Evolutionary conservation across 75 land plant species (phyloP), one percentile per base, ranked within the genome.

Genomic region (Pinus albicaulis): DNA sequence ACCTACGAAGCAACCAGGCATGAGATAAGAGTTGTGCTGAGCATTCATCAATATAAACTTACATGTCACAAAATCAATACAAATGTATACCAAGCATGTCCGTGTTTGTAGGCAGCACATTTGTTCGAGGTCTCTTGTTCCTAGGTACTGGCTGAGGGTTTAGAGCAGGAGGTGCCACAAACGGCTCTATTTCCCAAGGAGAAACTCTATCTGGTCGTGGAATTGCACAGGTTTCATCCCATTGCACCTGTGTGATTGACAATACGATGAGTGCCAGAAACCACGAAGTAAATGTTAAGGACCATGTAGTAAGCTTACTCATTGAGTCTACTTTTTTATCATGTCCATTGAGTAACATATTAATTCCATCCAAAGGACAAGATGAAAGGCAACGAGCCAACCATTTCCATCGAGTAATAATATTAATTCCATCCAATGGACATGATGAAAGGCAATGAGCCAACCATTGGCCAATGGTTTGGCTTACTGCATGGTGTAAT

Each of bases 131-230:
- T 36, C 90, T 76, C 74, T 91, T 91, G 73, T 58, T 86, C 61
- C 83, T 84, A 20, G 38, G 12, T 6, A 31, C 34, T 25, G 57
- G 38, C 36, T 87, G 84, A 19, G 76, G 84, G 48, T 78, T 36
- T 11, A 76, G 34, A 53, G 74, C 55, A 16, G 59, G 64, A 58
- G 83, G 57, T 13, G 81, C 71, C 34, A 82, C 74, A 72, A 75
- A 78, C 24, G 84, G 88, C 70, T 87, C 89, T n/a, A 87, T 82
- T 76, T 87, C 89, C 89, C 89, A 87, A 31, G 88, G 89, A 0
- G 88, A 87, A 12, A 87, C 88, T 78, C 85, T 85, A 22, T 87
- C 85, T 61, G 75, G 89, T 44, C 89, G 76, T 55, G 82, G 82
- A 76, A 61, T 81, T 62, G 78, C 80, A 22, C 79, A 57, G 14